A percentile compares a stretch with the other conserved stretches of the same genome.
phyloP scores from a whole-genome alignment of 768 basidiomycete genomes.

The Termitomyces sp. region DNA sequence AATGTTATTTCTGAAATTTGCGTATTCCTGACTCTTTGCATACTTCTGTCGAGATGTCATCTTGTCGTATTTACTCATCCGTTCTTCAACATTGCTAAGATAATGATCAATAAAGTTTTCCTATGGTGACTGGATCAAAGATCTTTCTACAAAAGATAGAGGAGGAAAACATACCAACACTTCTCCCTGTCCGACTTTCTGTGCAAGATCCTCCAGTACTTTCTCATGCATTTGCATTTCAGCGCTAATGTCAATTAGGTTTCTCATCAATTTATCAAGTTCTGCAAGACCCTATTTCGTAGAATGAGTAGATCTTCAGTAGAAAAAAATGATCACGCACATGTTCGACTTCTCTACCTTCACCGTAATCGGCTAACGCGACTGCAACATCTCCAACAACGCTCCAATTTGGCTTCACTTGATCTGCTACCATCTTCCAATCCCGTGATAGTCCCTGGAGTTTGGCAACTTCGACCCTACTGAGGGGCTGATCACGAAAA shows the following conservation, averaged over 20 bases:
- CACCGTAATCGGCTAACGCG: constrained; percentile 57
- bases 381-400: constrained; percentile 48
- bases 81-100: constrained; percentile 33
- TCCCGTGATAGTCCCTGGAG: constrained; percentile 55
- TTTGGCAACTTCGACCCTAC: constrained; percentile 42
- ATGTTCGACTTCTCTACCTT: constrained; percentile 44
- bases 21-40: constrained; percentile 53
- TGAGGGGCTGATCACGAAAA: constrained; percentile 64
- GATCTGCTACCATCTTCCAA: constrained; percentile 52
- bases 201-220: constrained; percentile 49
- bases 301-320: constrained; percentile 3
- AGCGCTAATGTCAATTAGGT: constrained; percentile 58
- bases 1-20: constrained; percentile 55
- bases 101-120: constrained; percentile 47
- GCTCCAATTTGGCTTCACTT: constrained; percentile 38
- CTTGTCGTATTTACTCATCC: constrained; percentile 39
- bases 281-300: constrained; percentile 42
- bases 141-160: not conserved
- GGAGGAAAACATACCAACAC: constrained; percentile 45
- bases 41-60: constrained; percentile 81
- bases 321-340: constrained; percentile 25
- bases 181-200: constrained; percentile 49
- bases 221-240: constrained; percentile 55
- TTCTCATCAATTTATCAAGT: constrained; percentile 64
- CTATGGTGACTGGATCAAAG: constrained; percentile 26